Conservation (phyloP, 768 basidiomycete genomes). For the Tulasnella sp. region DNA sequence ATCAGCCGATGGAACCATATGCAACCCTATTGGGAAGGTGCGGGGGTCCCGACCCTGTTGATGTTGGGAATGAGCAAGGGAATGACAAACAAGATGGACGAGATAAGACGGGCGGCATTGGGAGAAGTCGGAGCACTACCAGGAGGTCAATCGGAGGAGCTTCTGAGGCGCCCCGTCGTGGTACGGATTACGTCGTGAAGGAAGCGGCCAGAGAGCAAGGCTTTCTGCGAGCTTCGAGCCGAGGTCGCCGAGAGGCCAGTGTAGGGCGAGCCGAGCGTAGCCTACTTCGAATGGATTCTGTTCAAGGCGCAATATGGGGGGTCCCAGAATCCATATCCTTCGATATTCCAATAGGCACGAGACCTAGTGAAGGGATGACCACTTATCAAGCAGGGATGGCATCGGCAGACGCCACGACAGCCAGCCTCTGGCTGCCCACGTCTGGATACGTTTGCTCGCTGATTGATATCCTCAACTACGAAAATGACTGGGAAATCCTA, state of each 20-base stretch:
- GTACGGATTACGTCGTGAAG: constrained; percentile 7
- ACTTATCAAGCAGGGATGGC: constrained; percentile 29
- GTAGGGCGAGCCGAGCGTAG: constrained; percentile 7
- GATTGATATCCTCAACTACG: constrained; percentile 53
- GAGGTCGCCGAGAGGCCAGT: background rate
- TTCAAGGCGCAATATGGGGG: constrained; percentile 41
- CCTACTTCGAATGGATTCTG: background rate
- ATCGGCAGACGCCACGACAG: constrained; percentile 19
- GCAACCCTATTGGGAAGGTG: constrained; percentile 42
- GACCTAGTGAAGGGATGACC: constrained; percentile 35
- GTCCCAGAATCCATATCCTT: constrained; percentile 51
- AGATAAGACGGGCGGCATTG: constrained; percentile 13
- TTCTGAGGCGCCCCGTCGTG: background rate
- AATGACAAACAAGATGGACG: background rate
- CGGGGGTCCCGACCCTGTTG: background rate
- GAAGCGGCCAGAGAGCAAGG: background rate
- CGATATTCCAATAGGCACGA: constrained; percentile 59
- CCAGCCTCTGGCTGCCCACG: constrained; percentile 45
- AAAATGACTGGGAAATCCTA: constrained; percentile 84
- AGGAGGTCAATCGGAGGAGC: background rate
- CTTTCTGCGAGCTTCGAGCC: background rate
- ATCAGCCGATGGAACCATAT: constrained; percentile 36
- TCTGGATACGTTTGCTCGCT: constrained; percentile 61
- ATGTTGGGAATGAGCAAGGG: background rate
- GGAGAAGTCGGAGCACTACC: constrained; percentile 13